Percentiles rank a stretch among this genome's conserved stretches.
Conservation (phyloP, 2,329 filamentous ascomycete genomes). For the Fusarium graminum region DNA sequence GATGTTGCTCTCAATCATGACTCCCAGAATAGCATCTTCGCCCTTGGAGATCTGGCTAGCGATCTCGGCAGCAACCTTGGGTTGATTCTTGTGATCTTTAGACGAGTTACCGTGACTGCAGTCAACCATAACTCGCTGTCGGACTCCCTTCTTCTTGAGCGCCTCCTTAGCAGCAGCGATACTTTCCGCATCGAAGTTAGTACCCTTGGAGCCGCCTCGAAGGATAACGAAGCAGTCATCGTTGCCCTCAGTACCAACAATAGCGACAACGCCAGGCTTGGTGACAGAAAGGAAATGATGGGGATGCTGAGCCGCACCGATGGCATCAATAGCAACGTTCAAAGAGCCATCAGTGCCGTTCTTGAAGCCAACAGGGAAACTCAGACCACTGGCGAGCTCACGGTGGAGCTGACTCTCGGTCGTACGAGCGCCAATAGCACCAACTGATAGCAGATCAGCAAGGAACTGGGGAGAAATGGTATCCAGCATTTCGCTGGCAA, state of each 20-base stretch:
- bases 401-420: conserved; percentile 97
- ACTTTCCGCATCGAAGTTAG: conserved; percentile 91
- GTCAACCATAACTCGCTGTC: conserved; percentile 91
- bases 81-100: conserved; percentile 98
- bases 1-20: conserved; percentile 99
- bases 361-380: conserved; percentile 99
- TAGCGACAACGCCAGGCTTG: conserved; percentile 94
- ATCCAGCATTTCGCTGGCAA: conserved; percentile 97
- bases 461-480: conserved; percentile 98
- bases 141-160: conserved; percentile 79
- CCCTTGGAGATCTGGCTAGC: conserved; percentile 88
- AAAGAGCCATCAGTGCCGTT: conserved; percentile 96
- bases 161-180: conserved; percentile 86
- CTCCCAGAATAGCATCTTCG: conserved; percentile 90
- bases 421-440: conserved; percentile 94
- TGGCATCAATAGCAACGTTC: conserved; percentile 92
- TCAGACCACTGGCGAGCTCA: conserved; percentile 91
- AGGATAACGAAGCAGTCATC: conserved; percentile 98
- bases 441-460: conserved; percentile 90
- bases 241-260: conserved; percentile 94
- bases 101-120: conserved; percentile 96
- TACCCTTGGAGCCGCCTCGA: conserved; percentile 90
- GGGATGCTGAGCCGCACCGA: conserved; percentile 89
- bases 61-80: conserved; percentile 85
- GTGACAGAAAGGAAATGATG: conserved; percentile 98